Evolutionary conservation across 352 stramenopile genomes (phyloP).

Genomic region (Phytopythium helicoides): DNA sequence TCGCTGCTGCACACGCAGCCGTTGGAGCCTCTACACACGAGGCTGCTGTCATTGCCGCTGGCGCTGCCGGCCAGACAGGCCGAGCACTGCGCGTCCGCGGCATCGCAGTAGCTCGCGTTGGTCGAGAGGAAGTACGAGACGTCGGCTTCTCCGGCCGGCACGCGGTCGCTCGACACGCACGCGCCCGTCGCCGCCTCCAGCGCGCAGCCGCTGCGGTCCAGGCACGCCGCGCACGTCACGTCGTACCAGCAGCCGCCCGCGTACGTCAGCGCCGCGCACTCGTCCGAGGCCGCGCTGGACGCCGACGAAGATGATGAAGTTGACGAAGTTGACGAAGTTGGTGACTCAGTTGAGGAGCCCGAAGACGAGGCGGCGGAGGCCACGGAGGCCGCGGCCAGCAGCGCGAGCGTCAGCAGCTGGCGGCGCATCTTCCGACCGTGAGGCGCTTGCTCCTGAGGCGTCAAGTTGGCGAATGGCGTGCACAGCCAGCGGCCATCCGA

Average conservation of each 20-base stretch:
- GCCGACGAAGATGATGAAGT: background rate
- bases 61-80: constrained; percentile 5
- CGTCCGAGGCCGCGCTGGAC: background rate
- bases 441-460: no score
- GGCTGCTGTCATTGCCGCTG: constrained; percentile 1
- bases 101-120: constrained; percentile 21
- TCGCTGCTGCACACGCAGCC: constrained; percentile 23
- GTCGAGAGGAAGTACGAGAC: constrained; percentile 21
- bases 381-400: background rate
- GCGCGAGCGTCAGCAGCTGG: background rate
- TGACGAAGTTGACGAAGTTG: background rate
- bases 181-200: constrained; percentile 36
- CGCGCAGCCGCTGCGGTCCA: constrained; percentile 22
- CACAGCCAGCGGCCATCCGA: no score
- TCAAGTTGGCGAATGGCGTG: no score
- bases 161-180: constrained; percentile 24
- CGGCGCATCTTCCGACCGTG: no score
- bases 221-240: constrained; percentile 16
- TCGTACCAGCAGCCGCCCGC: constrained; percentile 9
- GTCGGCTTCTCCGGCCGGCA: constrained; percentile 7
- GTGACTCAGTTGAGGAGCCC: constrained; percentile 1
- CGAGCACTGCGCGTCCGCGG: constrained; percentile 18
- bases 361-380: background rate
- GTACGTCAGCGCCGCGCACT: constrained; percentile 9
- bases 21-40: constrained; percentile 16